Evolutionary conservation across 495 filamentous ascomycete genomes (phyloP), one percentile per base, ranked within the genome.

Genomic region (Cudoniella acicularis): DNA sequence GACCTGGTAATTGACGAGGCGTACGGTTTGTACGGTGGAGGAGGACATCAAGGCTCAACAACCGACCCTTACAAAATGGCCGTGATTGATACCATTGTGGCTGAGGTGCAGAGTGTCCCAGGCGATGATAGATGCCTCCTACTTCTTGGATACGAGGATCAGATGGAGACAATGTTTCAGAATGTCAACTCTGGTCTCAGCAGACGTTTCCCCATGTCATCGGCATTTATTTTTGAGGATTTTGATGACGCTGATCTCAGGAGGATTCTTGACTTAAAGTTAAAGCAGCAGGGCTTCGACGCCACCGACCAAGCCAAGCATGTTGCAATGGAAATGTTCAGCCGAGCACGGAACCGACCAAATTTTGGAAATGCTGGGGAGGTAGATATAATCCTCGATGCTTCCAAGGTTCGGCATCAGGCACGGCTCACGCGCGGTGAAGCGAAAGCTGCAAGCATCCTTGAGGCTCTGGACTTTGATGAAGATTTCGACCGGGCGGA

Each of bases 61-160:
- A 24, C 59, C 2, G 85, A 91, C 63, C 64, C 69, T 0, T 91
- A 76, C 74, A 86, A 81, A 62, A 83, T 77, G 1, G 86, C 84
- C 8, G 83, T 90, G 8, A 72, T 89, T 3, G 86, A 91, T 54
- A 93, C 90, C 3, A 86, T 94, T n/a, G 90, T 93, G 1, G 87
- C 89, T 0, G 87, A 94, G 57, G 83, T 95, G 0, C 90, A 93
- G 53, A 88, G 83, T 61, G 79, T 81, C 0, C 86, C 89, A 0
- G 87, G 87, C 0, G 89, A 92, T 30, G 89, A 94, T 68, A 79
- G 86, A 17, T 93, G 89, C 54, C 85, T 94, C 0, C 72, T 95
- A 0, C 74, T 93, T 0, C 74, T 93, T 1, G 90, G 90, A 0
- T 93, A 95, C 69, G 79, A 88, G 60, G 83, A 87, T n/a, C 73